Base-by-base conservation (phyloP, 345 rosid species). In the Gossypium australe region DNA sequence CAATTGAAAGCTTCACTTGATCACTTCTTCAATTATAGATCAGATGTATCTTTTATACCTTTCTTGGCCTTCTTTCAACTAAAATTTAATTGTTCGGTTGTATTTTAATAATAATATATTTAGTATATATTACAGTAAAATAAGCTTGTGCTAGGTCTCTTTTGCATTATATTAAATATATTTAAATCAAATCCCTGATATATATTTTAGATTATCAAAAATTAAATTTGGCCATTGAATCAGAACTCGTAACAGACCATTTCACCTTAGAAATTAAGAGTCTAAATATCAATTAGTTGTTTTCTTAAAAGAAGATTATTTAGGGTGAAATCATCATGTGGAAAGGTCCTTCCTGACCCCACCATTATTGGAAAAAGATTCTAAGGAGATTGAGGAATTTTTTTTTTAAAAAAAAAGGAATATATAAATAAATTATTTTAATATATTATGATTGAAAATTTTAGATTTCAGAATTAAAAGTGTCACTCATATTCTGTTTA, bases 341-440 rank as follows among this genome's bases (percentile, higher is more conserved):
- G 56, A 44, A 73, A 58, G n/a, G 63, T 48, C 63, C 70, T 67
- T 73, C 12, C 12, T 38, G 67, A 18, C 78, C 81, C 72, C 75
- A 78, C 65, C 59, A 49, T 27, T 69, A 20, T 44, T 44, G 44
- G 45, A 16, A 69, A 68, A 27, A 51, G 17, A 69, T 69, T 51
- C 59, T 27, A 27, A 49, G 48, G 58, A 16, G 44, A 48, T 58
- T 11, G 18, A 47, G n/a, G 6, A 14, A 41, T 25, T 4, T 34
- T 55, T 45, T 24, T 25, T 25, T 24, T 3, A 20, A 20, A 20
- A 4, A 29, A 29, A 17, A 49, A 27, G 48, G 62, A 43, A 22
- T 24, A 59, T 25, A 59, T 24, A 57, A 1, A 11, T 11, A 45
- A 34, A 34, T 34, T 34, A 34, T 34, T 34, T 34, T 34, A 34